phyloP scores from a whole-genome alignment of 305 asterid species.

The Fraxinus xanthoxyloides region DNA sequence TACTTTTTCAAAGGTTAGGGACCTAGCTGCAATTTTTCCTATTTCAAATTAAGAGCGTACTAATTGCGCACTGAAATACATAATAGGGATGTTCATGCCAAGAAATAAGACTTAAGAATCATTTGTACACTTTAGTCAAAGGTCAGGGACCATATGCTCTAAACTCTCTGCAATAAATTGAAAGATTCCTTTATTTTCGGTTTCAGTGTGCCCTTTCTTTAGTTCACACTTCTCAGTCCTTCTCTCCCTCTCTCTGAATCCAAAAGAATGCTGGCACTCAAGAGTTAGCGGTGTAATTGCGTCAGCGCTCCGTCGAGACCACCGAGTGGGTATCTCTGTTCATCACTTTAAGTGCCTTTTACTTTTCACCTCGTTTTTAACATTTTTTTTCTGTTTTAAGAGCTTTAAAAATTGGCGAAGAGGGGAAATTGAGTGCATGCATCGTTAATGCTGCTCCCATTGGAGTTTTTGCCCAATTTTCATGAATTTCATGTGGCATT shows the following conservation, averaged over 20 bases:
- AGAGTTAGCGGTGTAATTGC: background rate
- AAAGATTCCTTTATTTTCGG: background rate
- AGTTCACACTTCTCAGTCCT: background rate
- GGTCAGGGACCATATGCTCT: background rate
- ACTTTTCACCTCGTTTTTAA: background rate
- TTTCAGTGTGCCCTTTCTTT: background rate
- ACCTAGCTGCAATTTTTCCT: background rate
- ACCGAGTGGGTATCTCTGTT: background rate
- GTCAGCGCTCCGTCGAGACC: background rate
- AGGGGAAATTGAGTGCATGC: conserved; percentile 4
- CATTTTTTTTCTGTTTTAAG: background rate
- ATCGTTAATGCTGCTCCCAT: background rate
- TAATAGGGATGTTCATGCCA: background rate
- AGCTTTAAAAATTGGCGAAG: background rate
- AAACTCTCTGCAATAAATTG: background rate
- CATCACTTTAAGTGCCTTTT: background rate
- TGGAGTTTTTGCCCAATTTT: background rate
- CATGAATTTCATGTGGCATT: background rate
- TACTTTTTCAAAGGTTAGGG: background rate
- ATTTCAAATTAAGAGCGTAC: background rate
- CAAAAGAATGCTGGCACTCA: background rate
- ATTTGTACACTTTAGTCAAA: no score
- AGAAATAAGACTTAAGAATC: background rate
- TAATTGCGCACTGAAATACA: background rate
- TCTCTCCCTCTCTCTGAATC: background rate